phyloP scores from a whole-genome alignment of 164 flowering plant genomes.

The Liquidambar formosana region DNA sequence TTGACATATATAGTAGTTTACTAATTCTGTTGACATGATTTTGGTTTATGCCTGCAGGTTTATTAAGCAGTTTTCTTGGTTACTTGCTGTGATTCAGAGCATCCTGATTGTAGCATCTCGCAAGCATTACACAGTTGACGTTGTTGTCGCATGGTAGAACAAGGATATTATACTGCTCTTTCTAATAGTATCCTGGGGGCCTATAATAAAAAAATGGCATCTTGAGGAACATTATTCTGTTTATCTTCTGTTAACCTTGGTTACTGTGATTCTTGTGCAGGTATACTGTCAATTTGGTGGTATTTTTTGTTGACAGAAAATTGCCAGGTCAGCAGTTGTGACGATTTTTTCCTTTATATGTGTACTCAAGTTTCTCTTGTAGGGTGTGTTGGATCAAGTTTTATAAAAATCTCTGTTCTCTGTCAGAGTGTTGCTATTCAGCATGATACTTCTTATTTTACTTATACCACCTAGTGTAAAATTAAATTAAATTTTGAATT shows the following conservation, averaged over 20 bases:
- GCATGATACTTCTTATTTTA: no score
- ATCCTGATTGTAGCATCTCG: constrained; percentile 89
- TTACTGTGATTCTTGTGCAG: constrained; percentile 30
- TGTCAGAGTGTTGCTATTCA: no score
- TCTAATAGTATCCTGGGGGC: neutral
- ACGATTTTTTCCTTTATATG: no score
- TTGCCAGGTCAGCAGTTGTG: constrained; percentile 52
- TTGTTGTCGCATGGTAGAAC: constrained; percentile 39
- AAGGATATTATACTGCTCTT: neutral
- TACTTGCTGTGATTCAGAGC: constrained; percentile 68
- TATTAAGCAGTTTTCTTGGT: constrained; percentile 79
- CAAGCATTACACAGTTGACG: constrained; percentile 71
- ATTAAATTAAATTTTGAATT: neutral
- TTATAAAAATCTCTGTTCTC: no score
- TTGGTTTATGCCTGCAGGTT: constrained; percentile 36
- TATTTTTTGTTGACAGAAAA: constrained; percentile 71
- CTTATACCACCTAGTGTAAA: neutral
- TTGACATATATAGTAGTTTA: no score
- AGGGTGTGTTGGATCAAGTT: no score
- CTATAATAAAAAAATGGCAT: no score
- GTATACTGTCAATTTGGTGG: constrained; percentile 88
- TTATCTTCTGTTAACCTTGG: neutral
- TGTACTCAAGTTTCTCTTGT: neutral
- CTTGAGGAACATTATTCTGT: constrained; percentile 1
- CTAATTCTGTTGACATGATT: no score